Base-by-base conservation (phyloP, 2,329 filamentous ascomycete genomes). In the Hypomyces rosellus region DNA sequence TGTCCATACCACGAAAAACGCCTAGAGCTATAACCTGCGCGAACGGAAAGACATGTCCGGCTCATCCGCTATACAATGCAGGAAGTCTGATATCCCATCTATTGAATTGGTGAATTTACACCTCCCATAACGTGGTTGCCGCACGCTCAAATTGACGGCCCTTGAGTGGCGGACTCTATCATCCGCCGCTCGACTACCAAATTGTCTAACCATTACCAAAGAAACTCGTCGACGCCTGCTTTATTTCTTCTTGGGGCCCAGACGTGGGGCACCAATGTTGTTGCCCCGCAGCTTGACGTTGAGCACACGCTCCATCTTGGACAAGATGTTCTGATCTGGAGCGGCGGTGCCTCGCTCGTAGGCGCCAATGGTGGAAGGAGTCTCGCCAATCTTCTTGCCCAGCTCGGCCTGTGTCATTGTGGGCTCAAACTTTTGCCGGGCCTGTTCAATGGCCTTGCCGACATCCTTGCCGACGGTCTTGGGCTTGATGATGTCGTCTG, bases 401-500 rank as follows among this genome's bases (percentile, higher is more conserved):
- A 85, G 75, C 59, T 85, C 80, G 71, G 95, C 95, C 74, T 97
- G 93, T 51, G 91, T 95, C 89, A 97, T 92, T 76, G 95, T 93
- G 71, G 91, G 90, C 71, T 87, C 87, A 68, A 89, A 85, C 67
- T 86, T 82, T 66, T 83, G 84, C 57, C 93, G 88, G 50, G 87
- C 82, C 64, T 85, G 80, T 63, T 83, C 80, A 74, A 97, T 96
- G 58, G 86, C 88, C 59, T 88, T 82, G 63, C 88, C 89, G 57
- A 97, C 89, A 50, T 81, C 77, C 64, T 80, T 78, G 67, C 90
- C 89, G 52, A 96, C 78, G 43, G 89, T 95, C 76, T 95, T 95
- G 65, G 90, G 91, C 77, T 96, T 96, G 73, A 97, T 86, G 74
- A 96, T 96, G 69, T 96, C 93, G 77, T 97, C 91, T 68, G 84